A percentile compares a stretch with the other conserved stretches of the same genome.
These are phyloP conservation scores for Aristolochia fimbriata DNA, from an alignment of 164 flowering plant genomes.

Conservation along the genomic window DNA sequence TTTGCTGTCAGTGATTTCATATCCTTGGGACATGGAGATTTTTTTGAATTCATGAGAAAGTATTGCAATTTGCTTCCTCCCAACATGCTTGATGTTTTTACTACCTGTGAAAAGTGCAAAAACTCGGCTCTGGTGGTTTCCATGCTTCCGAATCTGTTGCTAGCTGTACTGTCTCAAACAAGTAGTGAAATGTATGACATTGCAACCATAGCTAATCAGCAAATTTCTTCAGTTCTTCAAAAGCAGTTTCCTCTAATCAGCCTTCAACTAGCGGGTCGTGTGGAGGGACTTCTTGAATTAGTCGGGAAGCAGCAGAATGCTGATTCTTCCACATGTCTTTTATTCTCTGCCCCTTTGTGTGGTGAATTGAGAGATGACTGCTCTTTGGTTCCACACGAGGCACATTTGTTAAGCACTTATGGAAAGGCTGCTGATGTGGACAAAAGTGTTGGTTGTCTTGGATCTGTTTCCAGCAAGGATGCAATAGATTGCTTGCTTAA, in stretches of 20 bases:
- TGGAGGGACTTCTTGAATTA: conserved; percentile 23
- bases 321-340: conserved; percentile 33
- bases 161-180: conserved; percentile 56
- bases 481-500: conserved; percentile 54
- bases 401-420: conserved; percentile 11
- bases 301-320: conserved; percentile 21
- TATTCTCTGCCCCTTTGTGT: conserved; percentile 50
- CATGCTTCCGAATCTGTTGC: conserved; percentile 43
- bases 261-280: conserved; percentile 31
- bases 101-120: conserved; percentile 13
- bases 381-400: conserved; percentile 8
- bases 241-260: conserved; percentile 63
- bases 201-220: conserved; percentile 29
- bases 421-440: conserved; percentile 8
- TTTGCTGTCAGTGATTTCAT: conserved; percentile 52
- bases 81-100: conserved; percentile 20
- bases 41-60: conserved; percentile 47
- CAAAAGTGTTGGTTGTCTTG: conserved; percentile 13
- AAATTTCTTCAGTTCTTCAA: conserved; percentile 36
- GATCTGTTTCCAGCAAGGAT: conserved; percentile 42
- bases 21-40: conserved; percentile 69
- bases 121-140: conserved; percentile 40
- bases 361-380: conserved; percentile 12
- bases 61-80: conserved; percentile 34
- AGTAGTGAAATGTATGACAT: conserved; percentile 29